Conservation (phyloP, 345 rosid species). For the Eucalyptus pauciflora region DNA sequence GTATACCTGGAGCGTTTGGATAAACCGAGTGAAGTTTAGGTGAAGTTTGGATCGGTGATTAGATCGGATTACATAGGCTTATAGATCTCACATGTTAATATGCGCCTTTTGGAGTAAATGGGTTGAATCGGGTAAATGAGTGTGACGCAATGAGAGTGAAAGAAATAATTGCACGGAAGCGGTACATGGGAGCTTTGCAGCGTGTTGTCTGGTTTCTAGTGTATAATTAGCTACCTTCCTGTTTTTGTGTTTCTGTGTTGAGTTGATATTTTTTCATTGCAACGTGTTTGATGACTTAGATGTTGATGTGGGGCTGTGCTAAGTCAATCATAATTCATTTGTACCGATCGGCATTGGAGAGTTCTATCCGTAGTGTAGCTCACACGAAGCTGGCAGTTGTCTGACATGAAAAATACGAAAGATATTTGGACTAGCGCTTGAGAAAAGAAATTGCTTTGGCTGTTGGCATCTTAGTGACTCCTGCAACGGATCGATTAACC, state of each 20-base stretch:
- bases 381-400: neutral
- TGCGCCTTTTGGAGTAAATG: neutral
- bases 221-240: neutral
- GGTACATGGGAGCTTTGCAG: neutral
- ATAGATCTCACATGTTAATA: neutral
- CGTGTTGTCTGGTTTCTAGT: neutral
- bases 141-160: neutral
- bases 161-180: neutral
- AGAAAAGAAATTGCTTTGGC: neutral
- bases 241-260: neutral
- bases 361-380: neutral
- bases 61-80: neutral
- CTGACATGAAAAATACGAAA: neutral
- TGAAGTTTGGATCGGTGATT: neutral
- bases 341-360: neutral
- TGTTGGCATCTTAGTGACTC: neutral
- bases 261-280: neutral
- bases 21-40: neutral
- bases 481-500: neutral
- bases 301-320: neutral
- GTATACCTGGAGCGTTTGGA: neutral
- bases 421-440: neutral
- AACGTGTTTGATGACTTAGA: neutral
- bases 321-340: neutral
- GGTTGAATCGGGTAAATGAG: neutral